phyloP scores from a whole-genome alignment of 139 green algal species.

The Micromonas pusilla region DNA sequence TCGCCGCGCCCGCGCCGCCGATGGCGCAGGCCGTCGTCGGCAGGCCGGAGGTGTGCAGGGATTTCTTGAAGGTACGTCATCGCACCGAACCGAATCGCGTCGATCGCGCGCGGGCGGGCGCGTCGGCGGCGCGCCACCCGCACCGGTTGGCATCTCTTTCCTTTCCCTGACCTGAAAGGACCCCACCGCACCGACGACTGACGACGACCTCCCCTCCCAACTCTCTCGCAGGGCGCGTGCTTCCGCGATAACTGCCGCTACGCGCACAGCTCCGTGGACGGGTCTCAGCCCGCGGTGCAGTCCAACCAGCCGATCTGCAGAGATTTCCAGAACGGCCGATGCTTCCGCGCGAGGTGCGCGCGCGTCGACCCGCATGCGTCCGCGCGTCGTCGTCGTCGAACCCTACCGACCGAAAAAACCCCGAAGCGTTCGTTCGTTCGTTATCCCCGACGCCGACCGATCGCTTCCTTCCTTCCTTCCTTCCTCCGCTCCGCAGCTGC shows the following conservation, averaged over 20 bases:
- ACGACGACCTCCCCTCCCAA: background rate
- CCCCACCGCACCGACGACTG: no score
- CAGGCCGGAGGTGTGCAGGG: conserved; percentile 21
- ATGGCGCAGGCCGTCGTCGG: background rate
- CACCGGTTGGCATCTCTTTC: no score
- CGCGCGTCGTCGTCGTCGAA: no score
- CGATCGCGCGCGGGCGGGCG: background rate
- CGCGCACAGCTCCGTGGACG: conserved; percentile 22
- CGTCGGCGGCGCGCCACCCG: no score
- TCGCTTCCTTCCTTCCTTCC: no score
- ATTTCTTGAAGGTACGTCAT: background rate
- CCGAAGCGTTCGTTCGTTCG: no score
- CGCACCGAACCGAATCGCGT: background rate
- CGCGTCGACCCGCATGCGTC: background rate
- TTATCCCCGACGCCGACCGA: no score
- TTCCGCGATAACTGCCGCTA: conserved; percentile 30
- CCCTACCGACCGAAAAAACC: no score
- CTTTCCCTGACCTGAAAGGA: no score
- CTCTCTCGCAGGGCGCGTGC: conserved; percentile 18
- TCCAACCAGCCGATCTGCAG: conserved; percentile 9
- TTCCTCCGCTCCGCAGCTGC: background rate
- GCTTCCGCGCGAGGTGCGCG: background rate
- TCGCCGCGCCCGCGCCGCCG: no score
- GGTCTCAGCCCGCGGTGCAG: background rate
- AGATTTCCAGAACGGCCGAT: conserved; percentile 19